A percentile compares a stretch with the other conserved stretches of the same genome.
Conservation (phyloP, 352 stramenopile species). For the Plasmopara muralis region DNA sequence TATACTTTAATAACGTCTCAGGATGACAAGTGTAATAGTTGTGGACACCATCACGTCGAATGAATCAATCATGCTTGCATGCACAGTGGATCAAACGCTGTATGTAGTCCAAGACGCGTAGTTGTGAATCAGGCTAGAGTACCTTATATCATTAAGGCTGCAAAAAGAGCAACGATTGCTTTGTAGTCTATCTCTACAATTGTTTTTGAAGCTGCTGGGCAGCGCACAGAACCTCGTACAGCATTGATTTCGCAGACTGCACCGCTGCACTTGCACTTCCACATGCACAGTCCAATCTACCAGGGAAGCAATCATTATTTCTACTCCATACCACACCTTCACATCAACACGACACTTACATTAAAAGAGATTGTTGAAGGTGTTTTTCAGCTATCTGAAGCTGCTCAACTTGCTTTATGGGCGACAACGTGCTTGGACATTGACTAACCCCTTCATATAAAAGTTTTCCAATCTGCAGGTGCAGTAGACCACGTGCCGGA, state of each 20-base stretch:
- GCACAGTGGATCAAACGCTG: too few relatives aligned
- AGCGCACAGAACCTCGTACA: slow-evolving; percentile 25
- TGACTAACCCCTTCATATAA: slow-evolving; percentile 15
- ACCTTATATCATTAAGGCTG: too few relatives aligned
- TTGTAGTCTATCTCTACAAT: too few relatives aligned
- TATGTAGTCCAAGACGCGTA: too few relatives aligned
- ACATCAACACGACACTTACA: slow-evolving; percentile 19
- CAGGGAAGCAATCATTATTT: not conserved
- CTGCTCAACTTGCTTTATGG: slow-evolving; percentile 3
- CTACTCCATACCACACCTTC: not conserved
- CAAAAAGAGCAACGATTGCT: too few relatives aligned
- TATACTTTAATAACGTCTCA: too few relatives aligned
- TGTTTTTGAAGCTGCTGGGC: not conserved
- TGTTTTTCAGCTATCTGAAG: slow-evolving; percentile 21
- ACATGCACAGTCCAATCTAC: slow-evolving; percentile 24
- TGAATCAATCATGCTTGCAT: too few relatives aligned
- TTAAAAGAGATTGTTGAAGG: slow-evolving; percentile 29
- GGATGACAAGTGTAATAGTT: too few relatives aligned
- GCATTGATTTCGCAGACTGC: slow-evolving; percentile 14
- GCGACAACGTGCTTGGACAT: not conserved
- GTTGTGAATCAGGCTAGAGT: too few relatives aligned
- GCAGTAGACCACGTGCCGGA: slow-evolving; percentile 34
- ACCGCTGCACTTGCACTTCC: slow-evolving; percentile 19
- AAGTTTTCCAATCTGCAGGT: slow-evolving; percentile 43
- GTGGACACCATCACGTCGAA: too few relatives aligned